Base-by-base conservation (phyloP, 1,284 basidiomycete species). In the Fomes fomentarius region DNA sequence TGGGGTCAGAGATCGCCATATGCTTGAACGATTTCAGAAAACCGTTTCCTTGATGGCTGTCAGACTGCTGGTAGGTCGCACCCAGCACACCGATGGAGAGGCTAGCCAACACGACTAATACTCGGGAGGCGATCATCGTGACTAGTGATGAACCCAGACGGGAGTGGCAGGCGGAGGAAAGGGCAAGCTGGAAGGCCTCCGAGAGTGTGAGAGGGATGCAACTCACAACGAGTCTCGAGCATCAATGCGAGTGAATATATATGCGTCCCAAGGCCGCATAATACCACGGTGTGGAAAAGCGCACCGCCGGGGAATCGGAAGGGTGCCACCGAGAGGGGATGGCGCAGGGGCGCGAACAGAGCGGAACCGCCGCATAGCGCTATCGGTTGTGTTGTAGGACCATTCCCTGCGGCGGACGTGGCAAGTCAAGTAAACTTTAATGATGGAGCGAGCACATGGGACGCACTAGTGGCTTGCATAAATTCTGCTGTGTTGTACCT, bases 1-100 rank as follows among this genome's bases (percentile, higher is more conserved):
- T 83, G 2, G 84, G 83, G 65, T 85, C 84, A 9, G 75, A 35
- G 43, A 81, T 79, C 17, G 79, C 76, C 63, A 79, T 58, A 60
- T 75, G 78, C 24, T 68, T 67, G 64, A 85, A 85, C 5, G 73
- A 68, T 41, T 71, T 65, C 54, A 79, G 72, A 64, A 85, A 84
- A 0, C 68, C 71, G 17, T 55, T 58, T 22, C 83, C 82, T 28
- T 73, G 67, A 62, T 76, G 72, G 52, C 71, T 78, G 57, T 82
- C 78, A 10, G 71, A 68, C 47, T 74, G 68, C 7, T 56, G 47
- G 63, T 81, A 83, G 1, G 69, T 71, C 26, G 70, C 68, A 12
- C 47, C 61, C 26, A 66, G 40, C 15, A 39, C 60, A 41, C 42
- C 22, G 19, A 53, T 41, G 24, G 58, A 56, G 34, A 64, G 49